phyloP scores from a whole-genome alignment of 306 rosid species.

The Vicia villosa region DNA sequence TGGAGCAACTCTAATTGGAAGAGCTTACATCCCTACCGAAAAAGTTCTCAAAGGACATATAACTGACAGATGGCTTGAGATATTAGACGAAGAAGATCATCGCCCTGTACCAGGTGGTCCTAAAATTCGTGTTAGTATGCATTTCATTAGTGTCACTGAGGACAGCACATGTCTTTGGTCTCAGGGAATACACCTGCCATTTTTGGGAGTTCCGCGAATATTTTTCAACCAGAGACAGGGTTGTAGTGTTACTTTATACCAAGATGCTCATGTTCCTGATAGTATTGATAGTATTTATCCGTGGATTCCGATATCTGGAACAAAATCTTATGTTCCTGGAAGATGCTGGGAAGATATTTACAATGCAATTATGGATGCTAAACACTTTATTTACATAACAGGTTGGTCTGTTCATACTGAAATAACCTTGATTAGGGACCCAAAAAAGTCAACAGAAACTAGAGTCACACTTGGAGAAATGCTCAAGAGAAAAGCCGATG shows the following conservation, averaged over 20 bases:
- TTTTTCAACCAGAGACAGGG: slow-evolving; percentile 71
- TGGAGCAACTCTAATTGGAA: slow-evolving; percentile 82
- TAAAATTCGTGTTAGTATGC: slow-evolving; percentile 54
- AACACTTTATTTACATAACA: slow-evolving; percentile 65
- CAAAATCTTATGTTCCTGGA: slow-evolving; percentile 28
- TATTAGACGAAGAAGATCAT: slow-evolving; percentile 64
- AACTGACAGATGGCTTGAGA: slow-evolving; percentile 48
- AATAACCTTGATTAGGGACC: slow-evolving; percentile 60
- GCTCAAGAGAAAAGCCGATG: slow-evolving; percentile 67
- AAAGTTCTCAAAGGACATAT: slow-evolving; percentile 40
- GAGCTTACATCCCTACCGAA: slow-evolving; percentile 61
- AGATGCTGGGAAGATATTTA: slow-evolving; percentile 88
- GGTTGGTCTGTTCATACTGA: slow-evolving; percentile 78
- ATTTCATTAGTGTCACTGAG: slow-evolving; percentile 30
- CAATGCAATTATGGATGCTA: slow-evolving; percentile 58
- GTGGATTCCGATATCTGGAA: slow-evolving; percentile 18
- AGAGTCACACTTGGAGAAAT: slow-evolving; percentile 56
- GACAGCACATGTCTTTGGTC: slow-evolving; percentile 48
- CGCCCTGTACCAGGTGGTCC: slow-evolving; percentile 52
- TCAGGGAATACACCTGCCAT: slow-evolving; percentile 50
- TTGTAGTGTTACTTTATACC: slow-evolving; percentile 72
- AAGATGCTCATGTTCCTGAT: slow-evolving; percentile 66
- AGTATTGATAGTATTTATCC: not conserved
- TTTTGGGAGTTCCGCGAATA: slow-evolving; percentile 58
- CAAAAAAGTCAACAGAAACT: not conserved